Percentiles rank a stretch among this genome's conserved stretches.
Conservation (phyloP, 2,329 filamentous ascomycete species). For the Coniochaeta sp. region DNA sequence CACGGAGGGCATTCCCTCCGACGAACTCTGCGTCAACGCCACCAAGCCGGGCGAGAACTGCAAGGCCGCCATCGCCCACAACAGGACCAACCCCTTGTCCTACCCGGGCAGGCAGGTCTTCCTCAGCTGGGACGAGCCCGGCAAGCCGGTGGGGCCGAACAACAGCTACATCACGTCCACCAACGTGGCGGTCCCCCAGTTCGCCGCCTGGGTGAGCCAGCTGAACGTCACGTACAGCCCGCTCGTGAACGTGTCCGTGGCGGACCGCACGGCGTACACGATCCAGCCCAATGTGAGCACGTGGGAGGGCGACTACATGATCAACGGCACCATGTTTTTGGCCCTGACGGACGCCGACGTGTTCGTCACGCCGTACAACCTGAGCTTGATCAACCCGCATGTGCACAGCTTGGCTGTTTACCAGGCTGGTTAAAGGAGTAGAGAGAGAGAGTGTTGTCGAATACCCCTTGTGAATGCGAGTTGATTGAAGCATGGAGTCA, state of each 20-base stretch:
- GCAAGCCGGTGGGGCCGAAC: slow-evolving; percentile 66
- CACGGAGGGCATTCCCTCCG: slow-evolving; percentile 32
- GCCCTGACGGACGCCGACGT: slow-evolving; percentile 64
- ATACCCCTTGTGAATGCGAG: too few species aligned
- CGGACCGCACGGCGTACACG: slow-evolving; percentile 53
- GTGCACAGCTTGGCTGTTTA: slow-evolving; percentile 70
- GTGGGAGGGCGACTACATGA: slow-evolving; percentile 56
- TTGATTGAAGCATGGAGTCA: too few species aligned
- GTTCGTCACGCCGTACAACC: slow-evolving; percentile 69
- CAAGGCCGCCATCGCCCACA: slow-evolving; percentile 57
- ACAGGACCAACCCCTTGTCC: slow-evolving; percentile 63
- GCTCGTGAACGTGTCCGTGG: slow-evolving; percentile 39
- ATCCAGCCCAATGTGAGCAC: slow-evolving; percentile 66
- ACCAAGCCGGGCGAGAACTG: slow-evolving; percentile 50
- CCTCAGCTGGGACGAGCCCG: slow-evolving; percentile 66
- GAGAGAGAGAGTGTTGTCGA: too few species aligned
- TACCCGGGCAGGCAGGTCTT: slow-evolving; percentile 68
- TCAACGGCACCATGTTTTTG: slow-evolving; percentile 76
- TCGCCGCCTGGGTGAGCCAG: slow-evolving; percentile 71
- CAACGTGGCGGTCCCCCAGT: slow-evolving; percentile 52
- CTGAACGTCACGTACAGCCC: slow-evolving; percentile 66
- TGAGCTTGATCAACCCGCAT: slow-evolving; percentile 67
- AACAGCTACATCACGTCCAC: slow-evolving; percentile 69
- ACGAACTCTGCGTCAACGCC: slow-evolving; percentile 51
- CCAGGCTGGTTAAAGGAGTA: slow-evolving; percentile 61